Evolutionary conservation across 1,284 basidiomycete species (phyloP), one percentile per base, ranked within the genome.

Genomic region (Fomes fomentarius): DNA sequence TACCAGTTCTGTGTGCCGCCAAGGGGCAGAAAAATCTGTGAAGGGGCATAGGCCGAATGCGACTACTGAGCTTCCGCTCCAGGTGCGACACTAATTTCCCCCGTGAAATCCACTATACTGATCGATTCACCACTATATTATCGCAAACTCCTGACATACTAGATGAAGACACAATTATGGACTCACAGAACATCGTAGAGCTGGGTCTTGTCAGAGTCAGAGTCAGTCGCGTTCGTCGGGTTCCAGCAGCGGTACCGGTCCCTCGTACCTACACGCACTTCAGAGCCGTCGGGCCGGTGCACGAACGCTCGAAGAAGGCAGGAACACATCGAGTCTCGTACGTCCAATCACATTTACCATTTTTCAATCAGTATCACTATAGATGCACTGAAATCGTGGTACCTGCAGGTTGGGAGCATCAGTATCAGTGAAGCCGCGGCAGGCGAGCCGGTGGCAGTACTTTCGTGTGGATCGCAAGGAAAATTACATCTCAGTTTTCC

Each of bases 281-380:
- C 8, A 19, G 22, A 7, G 7, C 31, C 10, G 34, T 25, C 11
- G 22, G 33, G 6, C 21, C 33, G 9, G 33, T 37, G 1, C 44
- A 46, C 33, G 44, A 46, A 22, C 44, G 33, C n/a, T 46, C 44
- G 1, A 46, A 46, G 51, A 46, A 46, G 24, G 44, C 47, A 14
- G 52, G 52, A 12, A 40, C 45, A 14, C 52, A 58, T 14, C 47
- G 49, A 19, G 28, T 44, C 42, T 49, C 40, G 55, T 57, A 17
- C 3, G 42, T 50, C 14, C 4, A 22, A 22, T 19, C 19, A n/a
- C n/a, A n/a, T n/a, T n/a, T n/a, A n/a, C n/a, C n/a, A n/a, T n/a
- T 7, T 53, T 22, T 4, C 5, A 8, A n/a, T 39, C 19, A n/a
- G n/a, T n/a, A n/a, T n/a, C n/a, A n/a, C n/a, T n/a, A n/a, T n/a